Conservation (phyloP, 805 yeast species). For the Suhomyces sp. region DNA sequence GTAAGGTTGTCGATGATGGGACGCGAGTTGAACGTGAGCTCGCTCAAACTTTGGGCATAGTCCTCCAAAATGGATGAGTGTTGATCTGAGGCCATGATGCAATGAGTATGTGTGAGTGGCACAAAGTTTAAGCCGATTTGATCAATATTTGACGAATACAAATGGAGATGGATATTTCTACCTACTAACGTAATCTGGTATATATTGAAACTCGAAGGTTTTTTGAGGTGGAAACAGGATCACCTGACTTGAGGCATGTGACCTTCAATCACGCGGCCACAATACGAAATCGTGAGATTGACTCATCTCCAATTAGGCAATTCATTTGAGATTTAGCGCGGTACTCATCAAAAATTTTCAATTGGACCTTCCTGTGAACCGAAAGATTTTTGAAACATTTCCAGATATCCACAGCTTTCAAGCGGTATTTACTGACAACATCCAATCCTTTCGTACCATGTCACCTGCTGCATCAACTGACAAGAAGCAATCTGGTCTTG, state of each 20-base stretch:
- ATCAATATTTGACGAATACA: too few species aligned
- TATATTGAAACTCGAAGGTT: too few species aligned
- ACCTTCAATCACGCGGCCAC: too few species aligned
- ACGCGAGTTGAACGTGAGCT: conserved; percentile 81
- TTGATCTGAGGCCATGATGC: conserved; percentile 1
- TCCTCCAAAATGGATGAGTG: conserved; percentile 40
- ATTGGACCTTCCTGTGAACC: conserved; percentile 3
- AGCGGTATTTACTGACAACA: too few species aligned
- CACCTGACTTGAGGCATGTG: too few species aligned
- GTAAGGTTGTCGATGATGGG: conserved; percentile 89
- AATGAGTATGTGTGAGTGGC: neutral
- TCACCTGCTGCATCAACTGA: conserved; percentile 47
- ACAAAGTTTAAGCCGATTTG: too few species aligned
- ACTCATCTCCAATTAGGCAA: conserved; percentile 1
- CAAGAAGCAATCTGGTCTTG: conserved; percentile 83
- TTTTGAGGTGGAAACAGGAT: too few species aligned
- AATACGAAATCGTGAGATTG: too few species aligned
- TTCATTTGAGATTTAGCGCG: conserved; percentile 9
- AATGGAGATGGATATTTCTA: too few species aligned
- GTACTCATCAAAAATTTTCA: conserved; percentile 11
- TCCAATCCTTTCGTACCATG: too few species aligned
- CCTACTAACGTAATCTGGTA: too few species aligned
- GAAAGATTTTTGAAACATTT: too few species aligned
- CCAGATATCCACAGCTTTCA: neutral
- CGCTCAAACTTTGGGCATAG: conserved; percentile 67